These are phyloP conservation scores for Aspergillus sparsus DNA, from an alignment of 495 filamentous ascomycete genomes.

Conservation along the genomic window DNA sequence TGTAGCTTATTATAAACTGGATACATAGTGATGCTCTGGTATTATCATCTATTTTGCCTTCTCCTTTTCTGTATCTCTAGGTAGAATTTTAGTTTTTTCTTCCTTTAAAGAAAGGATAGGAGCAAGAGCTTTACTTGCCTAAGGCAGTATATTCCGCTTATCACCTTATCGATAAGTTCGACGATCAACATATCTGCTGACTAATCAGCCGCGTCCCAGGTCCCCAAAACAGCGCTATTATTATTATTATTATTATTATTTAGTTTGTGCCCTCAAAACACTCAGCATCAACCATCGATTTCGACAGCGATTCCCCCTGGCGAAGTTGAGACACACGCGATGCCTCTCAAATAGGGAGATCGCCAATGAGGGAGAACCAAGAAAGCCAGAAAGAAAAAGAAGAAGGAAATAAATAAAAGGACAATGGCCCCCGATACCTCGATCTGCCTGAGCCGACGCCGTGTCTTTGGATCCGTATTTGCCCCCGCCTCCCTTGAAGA, in stretches of 20 bases:
- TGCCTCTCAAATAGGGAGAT: constrained; percentile 10
- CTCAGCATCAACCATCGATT: no score
- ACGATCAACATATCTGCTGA: neutral
- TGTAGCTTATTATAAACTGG: neutral
- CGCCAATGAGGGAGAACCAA: neutral
- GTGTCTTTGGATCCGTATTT: constrained; percentile 56
- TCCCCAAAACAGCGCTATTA: neutral
- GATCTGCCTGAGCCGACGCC: constrained; percentile 40
- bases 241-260: constrained; percentile 7
- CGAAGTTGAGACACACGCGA: neutral
- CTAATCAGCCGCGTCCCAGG: constrained; percentile 14
- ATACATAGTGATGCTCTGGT: neutral
- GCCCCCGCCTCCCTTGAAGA: constrained; percentile 44
- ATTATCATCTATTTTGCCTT: no score
- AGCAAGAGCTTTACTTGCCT: no score
- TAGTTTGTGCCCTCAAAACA: neutral
- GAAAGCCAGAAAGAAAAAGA: no score
- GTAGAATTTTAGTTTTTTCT: no score
- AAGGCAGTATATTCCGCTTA: no score
- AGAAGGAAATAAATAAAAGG: neutral
- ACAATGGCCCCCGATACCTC: constrained; percentile 24
- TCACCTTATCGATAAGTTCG: constrained; percentile 27
- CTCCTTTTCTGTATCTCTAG: no score
- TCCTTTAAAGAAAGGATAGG: no score
- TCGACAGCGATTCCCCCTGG: no score